Conservation (phyloP, 1,284 basidiomycete species). For the Clitocybe nebularis region DNA sequence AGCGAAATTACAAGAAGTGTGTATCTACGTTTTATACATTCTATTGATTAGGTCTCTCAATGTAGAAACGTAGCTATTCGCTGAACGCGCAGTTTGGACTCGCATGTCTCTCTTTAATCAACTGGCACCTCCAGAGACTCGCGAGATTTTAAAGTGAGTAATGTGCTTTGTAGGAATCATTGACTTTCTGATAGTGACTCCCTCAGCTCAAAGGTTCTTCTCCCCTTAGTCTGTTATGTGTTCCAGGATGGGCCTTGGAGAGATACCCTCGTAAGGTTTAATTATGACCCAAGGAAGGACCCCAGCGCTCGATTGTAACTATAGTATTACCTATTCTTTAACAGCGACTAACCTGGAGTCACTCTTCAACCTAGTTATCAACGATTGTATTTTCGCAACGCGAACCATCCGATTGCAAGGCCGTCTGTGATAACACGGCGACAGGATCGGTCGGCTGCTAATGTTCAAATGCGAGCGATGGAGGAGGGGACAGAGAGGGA, state of each 20-base stretch:
- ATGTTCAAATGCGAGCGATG: conserved; percentile 32
- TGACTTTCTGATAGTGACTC: not conserved
- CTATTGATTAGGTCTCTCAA: conserved; percentile 8
- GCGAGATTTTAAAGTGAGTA: conserved; percentile 69
- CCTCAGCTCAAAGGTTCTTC: conserved; percentile 64
- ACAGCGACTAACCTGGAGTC: not conserved
- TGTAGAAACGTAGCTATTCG: conserved; percentile 69
- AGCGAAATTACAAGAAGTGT: conserved; percentile 57
- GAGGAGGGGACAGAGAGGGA: conserved; percentile 39
- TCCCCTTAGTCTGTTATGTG: conserved; percentile 76
- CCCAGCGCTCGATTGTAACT: conserved; percentile 69
- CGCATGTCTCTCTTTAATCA: conserved; percentile 82
- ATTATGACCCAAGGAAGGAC: conserved; percentile 85
- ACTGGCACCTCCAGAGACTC: conserved; percentile 62
- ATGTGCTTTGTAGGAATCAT: conserved; percentile 1
- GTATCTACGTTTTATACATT: not conserved
- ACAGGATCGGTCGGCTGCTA: conserved; percentile 50
- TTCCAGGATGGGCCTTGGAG: conserved; percentile 94
- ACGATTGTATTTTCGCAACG: conserved; percentile 79
- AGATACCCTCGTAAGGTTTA: conserved; percentile 83
- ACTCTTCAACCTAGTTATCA: conserved; percentile 58
- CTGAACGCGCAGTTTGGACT: conserved; percentile 85
- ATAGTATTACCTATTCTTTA: conserved; percentile 3
- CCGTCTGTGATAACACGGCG: conserved; percentile 66
- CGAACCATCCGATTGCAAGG: conserved; percentile 71